Conservation (phyloP, 163 green algal genomes). For the Scenedesmus sp. region DNA sequence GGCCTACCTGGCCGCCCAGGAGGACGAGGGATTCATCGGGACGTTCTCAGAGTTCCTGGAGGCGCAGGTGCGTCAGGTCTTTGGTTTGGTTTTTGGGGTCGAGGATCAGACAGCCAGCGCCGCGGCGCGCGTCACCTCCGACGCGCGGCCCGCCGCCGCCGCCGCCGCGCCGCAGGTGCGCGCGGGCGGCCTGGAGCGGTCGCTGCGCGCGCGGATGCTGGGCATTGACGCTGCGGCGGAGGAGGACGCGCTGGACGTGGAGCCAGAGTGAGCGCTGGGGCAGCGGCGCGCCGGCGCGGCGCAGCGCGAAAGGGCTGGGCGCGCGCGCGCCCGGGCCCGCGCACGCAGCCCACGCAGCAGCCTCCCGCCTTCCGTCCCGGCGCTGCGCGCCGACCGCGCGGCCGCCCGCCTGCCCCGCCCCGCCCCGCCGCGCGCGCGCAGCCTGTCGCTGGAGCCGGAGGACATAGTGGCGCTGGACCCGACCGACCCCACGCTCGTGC, state of each 20-base stretch:
- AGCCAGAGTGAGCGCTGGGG: conserved; percentile 44
- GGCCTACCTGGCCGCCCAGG: conserved; percentile 59
- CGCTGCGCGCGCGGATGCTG: not conserved
- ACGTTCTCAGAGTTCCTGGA: conserved; percentile 65
- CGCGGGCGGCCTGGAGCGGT: conserved; percentile 1
- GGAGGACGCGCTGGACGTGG: conserved; percentile 10
- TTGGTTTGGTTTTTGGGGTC: not conserved
- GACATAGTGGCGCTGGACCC: conserved; percentile 22
- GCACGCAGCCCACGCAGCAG: not conserved
- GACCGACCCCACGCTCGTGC: conserved; percentile 16
- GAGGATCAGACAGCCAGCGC: too few relatives aligned
- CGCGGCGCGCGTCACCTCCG: too few relatives aligned
- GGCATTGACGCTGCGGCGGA: not conserved
- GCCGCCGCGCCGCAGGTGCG: not conserved
- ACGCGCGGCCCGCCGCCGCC: too few relatives aligned
- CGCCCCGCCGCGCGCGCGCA: too few relatives aligned
- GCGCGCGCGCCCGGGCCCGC: too few relatives aligned
- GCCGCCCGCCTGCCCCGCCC: too few relatives aligned
- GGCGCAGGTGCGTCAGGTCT: not conserved
- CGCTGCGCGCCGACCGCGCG: too few relatives aligned
- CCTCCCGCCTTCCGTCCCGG: not conserved
- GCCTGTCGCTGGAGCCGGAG: conserved; percentile 9
- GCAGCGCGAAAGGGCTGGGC: too few relatives aligned
- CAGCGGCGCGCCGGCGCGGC: too few relatives aligned
- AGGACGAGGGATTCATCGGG: conserved; percentile 68